These are phyloP conservation scores for Plasmodium blacklocki DNA, from an alignment of 169 alveolate species.

Conservation along the genomic window DNA sequence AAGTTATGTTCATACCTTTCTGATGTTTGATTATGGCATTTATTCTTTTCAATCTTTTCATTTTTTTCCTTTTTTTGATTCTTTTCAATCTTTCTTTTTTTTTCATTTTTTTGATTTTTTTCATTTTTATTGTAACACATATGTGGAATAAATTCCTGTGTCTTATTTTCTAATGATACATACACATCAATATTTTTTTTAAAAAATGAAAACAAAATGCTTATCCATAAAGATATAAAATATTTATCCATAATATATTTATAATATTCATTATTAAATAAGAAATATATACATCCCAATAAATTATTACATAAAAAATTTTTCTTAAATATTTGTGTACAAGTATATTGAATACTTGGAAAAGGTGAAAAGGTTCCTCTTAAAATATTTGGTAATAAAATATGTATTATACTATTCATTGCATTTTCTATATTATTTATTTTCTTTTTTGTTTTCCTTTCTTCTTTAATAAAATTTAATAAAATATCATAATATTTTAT, in stretches of 20 bases:
- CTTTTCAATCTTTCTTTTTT: not conserved
- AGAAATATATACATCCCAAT: constrained; percentile 40
- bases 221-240: constrained; percentile 38
- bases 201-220: constrained; percentile 52
- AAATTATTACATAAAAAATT: constrained; percentile 30
- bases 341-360: constrained; percentile 37
- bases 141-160: constrained; percentile 34
- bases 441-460: constrained; percentile 17
- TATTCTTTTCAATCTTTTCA: not conserved
- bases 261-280: constrained; percentile 49
- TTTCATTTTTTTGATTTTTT: not conserved
- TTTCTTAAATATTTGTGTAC: constrained; percentile 56
- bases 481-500: constrained; percentile 72
- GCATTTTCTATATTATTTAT: constrained; percentile 8
- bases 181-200: constrained; percentile 52
- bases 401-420: constrained; percentile 5
- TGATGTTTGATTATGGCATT: not conserved
- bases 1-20: not conserved
- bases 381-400: constrained; percentile 62
- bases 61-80: not conserved
- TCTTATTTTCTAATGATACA: constrained; percentile 14
- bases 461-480: constrained; percentile 39
- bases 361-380: constrained; percentile 71
- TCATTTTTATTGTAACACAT: constrained; percentile 5
- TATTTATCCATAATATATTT: constrained; percentile 64